phyloP scores from a whole-genome alignment of 2,329 filamentous ascomycete species.

The Aspergillus hortae region DNA sequence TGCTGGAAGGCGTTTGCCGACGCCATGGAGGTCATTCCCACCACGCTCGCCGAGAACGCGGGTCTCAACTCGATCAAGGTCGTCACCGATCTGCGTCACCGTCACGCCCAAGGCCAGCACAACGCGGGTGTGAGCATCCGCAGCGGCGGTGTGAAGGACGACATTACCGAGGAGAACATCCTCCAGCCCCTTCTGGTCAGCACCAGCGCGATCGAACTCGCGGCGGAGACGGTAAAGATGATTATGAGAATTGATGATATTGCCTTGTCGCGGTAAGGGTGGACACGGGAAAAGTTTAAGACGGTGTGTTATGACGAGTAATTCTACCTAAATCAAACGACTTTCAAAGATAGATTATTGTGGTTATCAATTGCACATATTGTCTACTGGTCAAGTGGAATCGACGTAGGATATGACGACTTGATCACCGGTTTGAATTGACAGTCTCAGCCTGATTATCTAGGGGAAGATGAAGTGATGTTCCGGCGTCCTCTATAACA shows the following conservation, averaged over 20 bases:
- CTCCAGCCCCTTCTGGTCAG: constrained; percentile 93
- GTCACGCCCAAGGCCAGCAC: constrained; percentile 91
- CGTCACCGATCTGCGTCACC: constrained; percentile 89
- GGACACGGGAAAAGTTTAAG: constrained; percentile 13
- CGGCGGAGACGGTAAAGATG: constrained; percentile 98
- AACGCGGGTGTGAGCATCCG: constrained; percentile 98
- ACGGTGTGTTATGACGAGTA: constrained; percentile 21
- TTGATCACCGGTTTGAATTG: no score
- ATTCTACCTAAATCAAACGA: constrained; percentile 18
- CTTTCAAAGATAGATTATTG: constrained; percentile 11
- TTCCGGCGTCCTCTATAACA: no score
- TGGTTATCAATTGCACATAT: constrained; percentile 3
- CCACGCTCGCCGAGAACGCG: constrained; percentile 94
- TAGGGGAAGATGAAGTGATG: no score
- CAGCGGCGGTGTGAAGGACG: constrained; percentile 91
- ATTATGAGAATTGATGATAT: constrained; percentile 68
- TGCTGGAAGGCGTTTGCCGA: constrained; percentile 99
- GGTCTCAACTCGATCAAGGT: constrained; percentile 98
- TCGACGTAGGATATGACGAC: not conserved
- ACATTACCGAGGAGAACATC: constrained; percentile 96
- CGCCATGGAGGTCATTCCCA: constrained; percentile 94
- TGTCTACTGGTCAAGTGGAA: not conserved
- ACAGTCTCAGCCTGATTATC: no score
- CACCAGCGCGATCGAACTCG: constrained; percentile 95
- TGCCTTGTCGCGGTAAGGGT: constrained; percentile 48